Base-by-base conservation (phyloP, 2,329 filamentous ascomycete genomes). In the Daldinia eschscholtzii region DNA sequence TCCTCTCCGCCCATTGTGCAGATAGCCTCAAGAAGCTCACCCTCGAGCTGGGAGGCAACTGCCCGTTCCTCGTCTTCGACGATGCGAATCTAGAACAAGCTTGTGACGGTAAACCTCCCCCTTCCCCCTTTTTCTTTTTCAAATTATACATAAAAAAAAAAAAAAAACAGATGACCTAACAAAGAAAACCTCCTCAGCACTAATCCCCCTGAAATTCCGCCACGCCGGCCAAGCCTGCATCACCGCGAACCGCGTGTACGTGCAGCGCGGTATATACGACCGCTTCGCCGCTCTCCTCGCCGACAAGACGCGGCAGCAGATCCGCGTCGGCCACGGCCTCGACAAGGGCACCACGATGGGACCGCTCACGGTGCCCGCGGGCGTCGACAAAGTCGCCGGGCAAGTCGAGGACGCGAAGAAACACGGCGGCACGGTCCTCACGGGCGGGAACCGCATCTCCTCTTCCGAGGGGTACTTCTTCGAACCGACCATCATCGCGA, bases 41-140 rank as follows among this genome's bases (percentile, higher is more conserved):
- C 1, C 86, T 93, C 77, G 91, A 93, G 78, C 83, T 93, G 0
- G 91, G 91, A 0, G 91, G 91, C 12, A 93, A 93, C 78, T 89
- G 89, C 4, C 87, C 87, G 1, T 87, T 89, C 3, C 85, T 93
- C 59, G 86, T 93, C 2, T 85, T 91, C 66, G 88, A 91, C 57
- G 91, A 93, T 75, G 90, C 91, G 23, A 85, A 92, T 71, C 71
- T 93, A 52, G 83, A 90, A 26, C 86, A 85, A 55, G 89, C 91
- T 1, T 87, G 88, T 0, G 80, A 81, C 23, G 83, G 84, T 77
- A 42, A 52, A 18, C 13, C 30, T 10, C 39, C 15, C 15, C 18
- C 4, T 12, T 39, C 12, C 5, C 12, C 12, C 12, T 39, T 6
- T 15, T 37, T 13, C 10, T 15, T 15, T 39, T 39, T 15, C 10